Base-by-base conservation (phyloP, 768 basidiomycete genomes). In the Tricholoma hemisulphureum region DNA sequence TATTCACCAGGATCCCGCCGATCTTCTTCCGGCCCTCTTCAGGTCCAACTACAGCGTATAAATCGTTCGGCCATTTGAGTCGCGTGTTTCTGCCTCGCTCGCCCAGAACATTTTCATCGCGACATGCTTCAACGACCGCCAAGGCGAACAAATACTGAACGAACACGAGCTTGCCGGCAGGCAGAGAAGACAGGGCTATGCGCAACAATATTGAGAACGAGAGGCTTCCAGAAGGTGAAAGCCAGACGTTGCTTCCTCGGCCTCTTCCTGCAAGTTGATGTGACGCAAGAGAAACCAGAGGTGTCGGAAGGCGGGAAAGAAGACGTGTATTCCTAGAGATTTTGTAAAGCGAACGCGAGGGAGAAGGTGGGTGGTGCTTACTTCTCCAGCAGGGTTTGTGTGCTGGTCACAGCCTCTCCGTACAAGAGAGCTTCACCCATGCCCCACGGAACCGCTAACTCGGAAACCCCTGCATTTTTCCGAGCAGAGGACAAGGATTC, bases 41-140 rank as follows among this genome's bases (percentile, higher is more conserved):
- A 3, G 70, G 73, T 31, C 76, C 84, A 37, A 79, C 76, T 37
- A 85, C 79, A 2, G 86, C 89, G 65, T 98, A 98, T 4, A 99
- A 76, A 64, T 98, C 97, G 66, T 98, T 98, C 18, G 96, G 97
- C 97, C 97, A 98, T 71, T 98, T 98, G 23, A 98, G 75, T 37
- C 86, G 79, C 10, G 97, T 82, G 13, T 77, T 77, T 2, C 83
- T 73, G 11, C 83, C 86, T 14, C 65, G 66, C 51, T 74, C 77
- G 59, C 79, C 83, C 0, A 88, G 76, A n/a, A 87, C 78, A 9
- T 64, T 74, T 2, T 75, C 73, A 2, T 85, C 80, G 50, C 87
- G 81, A 62, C 91, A 92, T 1, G 89, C 94, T 63, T 95, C 89
- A 16, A 87, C 84, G n/a, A 98, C 87, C 1, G 95, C 94, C 37